Evolutionary conservation across 768 basidiomycete species (phyloP), one percentile per base, ranked within the genome.

Genomic region (Paxillus ammoniavirescens): DNA sequence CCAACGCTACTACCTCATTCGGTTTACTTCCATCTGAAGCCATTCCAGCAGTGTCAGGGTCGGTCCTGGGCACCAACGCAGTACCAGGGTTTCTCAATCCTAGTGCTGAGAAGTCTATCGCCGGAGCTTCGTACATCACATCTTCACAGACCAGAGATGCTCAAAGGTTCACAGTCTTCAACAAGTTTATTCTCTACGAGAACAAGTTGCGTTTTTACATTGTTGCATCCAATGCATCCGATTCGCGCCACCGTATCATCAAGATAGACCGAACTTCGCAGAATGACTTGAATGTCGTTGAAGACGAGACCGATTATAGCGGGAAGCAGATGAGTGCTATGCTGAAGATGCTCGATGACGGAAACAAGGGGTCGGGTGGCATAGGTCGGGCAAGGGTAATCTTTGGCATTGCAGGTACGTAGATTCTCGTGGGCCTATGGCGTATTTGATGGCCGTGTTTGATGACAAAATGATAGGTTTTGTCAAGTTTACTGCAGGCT

Each of bases 341-440:
- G 77, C 76, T 98, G 58, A 91, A 89, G 72, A 97, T 96, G 92
- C 78, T 98, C 8, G 93, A 95, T 55, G 93, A 97, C 61, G 96
- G 95, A 21, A 99, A 97, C 71, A 89, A 86, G 70, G 80, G 79
- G 1, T 87, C 86, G 3, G 96, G 95, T 5, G 93, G 95, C 8
- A 72, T 99, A 56, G 91, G 87, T 14, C 93, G 78, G 70, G 84
- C 81, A 6, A 84, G 77, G 60, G 78, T 82, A 45, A 91, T 91
- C 69, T 96, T 90, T 73, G 91, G 90, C 1, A 80, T 94, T 57
- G 91, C 86, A 17, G 91, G 90, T 87, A 56, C 47, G 79, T 55
- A 17, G 1, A 15, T 35, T 38, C 47, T 5, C 23, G n/a, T 8
- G 2, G 15, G 17, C 35, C 12, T 8, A 14, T 35, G 6, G 26